Evolutionary conservation across 768 basidiomycete genomes (phyloP).

Genomic region (Strobilomyces echinocephalus): DNA sequence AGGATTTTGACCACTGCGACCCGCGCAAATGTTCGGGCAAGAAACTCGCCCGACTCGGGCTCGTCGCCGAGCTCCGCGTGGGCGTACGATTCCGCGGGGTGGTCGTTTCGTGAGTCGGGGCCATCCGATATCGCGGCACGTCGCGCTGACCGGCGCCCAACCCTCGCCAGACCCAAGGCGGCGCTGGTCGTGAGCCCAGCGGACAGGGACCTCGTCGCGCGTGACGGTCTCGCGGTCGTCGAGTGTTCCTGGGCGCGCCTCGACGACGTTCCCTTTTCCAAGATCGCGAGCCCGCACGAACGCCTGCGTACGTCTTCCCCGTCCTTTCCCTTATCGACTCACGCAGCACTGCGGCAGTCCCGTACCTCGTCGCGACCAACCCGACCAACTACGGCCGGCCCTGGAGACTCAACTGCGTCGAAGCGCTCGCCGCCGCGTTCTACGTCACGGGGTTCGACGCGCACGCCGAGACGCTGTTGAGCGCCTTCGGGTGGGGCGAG

Average conservation of each 20-base stretch:
- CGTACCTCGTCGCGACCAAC: constrained; percentile 92
- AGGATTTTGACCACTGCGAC: constrained; percentile 97
- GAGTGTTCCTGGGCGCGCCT: constrained; percentile 98
- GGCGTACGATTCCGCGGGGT: constrained; percentile 87
- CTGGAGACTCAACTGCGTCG: constrained; percentile 92
- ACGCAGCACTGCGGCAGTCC: constrained; percentile 50
- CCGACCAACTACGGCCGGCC: constrained; percentile 98
- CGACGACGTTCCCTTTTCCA: constrained; percentile 90
- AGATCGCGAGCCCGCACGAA: constrained; percentile 92
- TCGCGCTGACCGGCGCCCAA: too few species aligned
- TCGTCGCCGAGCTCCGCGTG: constrained; percentile 79
- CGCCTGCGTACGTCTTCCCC: constrained; percentile 60
- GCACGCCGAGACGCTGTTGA: constrained; percentile 74
- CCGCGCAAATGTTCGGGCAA: constrained; percentile 85
- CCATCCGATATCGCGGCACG: too few species aligned
- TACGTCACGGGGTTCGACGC: constrained; percentile 85
- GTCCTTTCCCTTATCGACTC: not conserved
- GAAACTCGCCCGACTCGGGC: constrained; percentile 78
- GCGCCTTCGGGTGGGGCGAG: constrained; percentile 86
- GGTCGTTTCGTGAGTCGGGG: constrained; percentile 80
- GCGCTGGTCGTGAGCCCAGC: constrained; percentile 62
- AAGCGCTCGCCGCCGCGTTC: constrained; percentile 91
- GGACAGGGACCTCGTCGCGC: constrained; percentile 74
- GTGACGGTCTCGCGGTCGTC: constrained; percentile 86
- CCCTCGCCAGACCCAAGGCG: too few species aligned